Evolutionary conservation across 257 asterid genomes (phyloP).

Genomic region (Rhazya stricta): DNA sequence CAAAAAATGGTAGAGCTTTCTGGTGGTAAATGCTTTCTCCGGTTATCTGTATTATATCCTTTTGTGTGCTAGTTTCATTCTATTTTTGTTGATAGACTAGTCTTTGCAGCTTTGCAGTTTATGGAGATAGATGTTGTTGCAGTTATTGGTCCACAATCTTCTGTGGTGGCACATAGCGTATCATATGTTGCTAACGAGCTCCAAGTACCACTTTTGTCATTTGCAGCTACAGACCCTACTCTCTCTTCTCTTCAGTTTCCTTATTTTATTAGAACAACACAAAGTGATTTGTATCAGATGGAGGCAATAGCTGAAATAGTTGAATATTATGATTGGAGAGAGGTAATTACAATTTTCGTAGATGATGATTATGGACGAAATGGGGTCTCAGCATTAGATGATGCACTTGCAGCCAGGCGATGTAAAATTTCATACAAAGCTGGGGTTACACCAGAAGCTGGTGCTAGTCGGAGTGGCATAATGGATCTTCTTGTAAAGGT

Average conservation of each 20-base stretch:
- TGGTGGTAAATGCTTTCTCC: neutral
- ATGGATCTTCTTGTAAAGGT: constrained; percentile 45
- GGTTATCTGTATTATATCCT: neutral
- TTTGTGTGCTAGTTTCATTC: neutral
- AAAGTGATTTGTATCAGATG: constrained; percentile 47
- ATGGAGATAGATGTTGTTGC: constrained; percentile 45
- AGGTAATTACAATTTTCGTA: constrained; percentile 31
- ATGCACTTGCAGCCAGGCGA: constrained; percentile 37
- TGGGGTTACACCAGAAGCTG: constrained; percentile 32
- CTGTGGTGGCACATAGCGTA: constrained; percentile 41
- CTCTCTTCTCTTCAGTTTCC: constrained; percentile 46
- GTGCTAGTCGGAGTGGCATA: constrained; percentile 22
- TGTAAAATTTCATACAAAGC: constrained; percentile 39
- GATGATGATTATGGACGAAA: constrained; percentile 51
- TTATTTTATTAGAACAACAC: constrained; percentile 44
- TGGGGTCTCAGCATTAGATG: constrained; percentile 42
- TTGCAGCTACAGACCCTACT: constrained; percentile 45
- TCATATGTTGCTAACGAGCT: constrained; percentile 39
- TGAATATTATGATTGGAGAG: constrained; percentile 38
- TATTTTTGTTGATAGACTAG: neutral
- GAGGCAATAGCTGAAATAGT: constrained; percentile 40
- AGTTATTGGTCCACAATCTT: constrained; percentile 48
- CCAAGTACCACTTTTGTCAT: constrained; percentile 46
- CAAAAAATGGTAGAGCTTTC: neutral
- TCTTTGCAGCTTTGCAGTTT: constrained; percentile 36